Percentiles rank a stretch among this genome's conserved stretches.
Conservation (phyloP, 2,329 filamentous ascomycete genomes). For the Apiospora arundinis region DNA sequence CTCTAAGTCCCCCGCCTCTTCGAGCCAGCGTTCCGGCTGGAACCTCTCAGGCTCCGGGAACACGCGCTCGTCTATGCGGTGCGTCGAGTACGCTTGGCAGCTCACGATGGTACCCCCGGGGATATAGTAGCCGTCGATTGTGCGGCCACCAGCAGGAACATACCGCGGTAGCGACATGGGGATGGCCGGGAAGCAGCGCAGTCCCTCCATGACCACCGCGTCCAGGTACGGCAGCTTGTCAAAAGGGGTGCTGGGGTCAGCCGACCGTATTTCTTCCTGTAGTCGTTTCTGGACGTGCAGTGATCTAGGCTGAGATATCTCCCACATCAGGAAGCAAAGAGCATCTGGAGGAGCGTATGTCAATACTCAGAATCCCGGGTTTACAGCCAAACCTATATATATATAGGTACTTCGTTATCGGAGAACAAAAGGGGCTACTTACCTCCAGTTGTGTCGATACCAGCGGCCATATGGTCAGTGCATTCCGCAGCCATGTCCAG, state of each 20-base stretch:
- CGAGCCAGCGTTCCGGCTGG: constrained; percentile 84
- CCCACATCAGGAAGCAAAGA: constrained; percentile 74
- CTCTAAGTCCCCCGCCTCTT: constrained; percentile 74
- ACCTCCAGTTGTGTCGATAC: constrained; percentile 71
- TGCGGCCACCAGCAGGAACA: constrained; percentile 59
- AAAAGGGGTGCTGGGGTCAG: constrained; percentile 44
- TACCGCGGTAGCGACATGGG: constrained; percentile 71
- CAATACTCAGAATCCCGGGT: background rate
- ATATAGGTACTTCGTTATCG: too few species aligned
- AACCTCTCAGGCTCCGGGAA: constrained; percentile 82
- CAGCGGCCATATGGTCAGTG: constrained; percentile 74
- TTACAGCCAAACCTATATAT: background rate
- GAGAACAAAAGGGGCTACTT: background rate
- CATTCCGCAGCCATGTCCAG: constrained; percentile 70
- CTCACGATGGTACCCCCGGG: constrained; percentile 63
- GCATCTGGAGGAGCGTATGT: constrained; percentile 49
- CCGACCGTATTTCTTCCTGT: constrained; percentile 55
- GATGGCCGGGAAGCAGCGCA: constrained; percentile 69
- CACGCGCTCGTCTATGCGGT: constrained; percentile 65
- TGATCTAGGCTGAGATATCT: constrained; percentile 67
- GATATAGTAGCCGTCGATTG: constrained; percentile 61
- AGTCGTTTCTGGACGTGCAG: constrained; percentile 57
- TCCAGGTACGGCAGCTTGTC: constrained; percentile 66
- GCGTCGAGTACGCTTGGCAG: constrained; percentile 66
- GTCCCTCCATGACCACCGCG: constrained; percentile 66